Percentiles rank a stretch among this genome's conserved stretches.
phyloP scores from a whole-genome alignment of 257 asterid genomes.

The Rubia yunnanensis region DNA sequence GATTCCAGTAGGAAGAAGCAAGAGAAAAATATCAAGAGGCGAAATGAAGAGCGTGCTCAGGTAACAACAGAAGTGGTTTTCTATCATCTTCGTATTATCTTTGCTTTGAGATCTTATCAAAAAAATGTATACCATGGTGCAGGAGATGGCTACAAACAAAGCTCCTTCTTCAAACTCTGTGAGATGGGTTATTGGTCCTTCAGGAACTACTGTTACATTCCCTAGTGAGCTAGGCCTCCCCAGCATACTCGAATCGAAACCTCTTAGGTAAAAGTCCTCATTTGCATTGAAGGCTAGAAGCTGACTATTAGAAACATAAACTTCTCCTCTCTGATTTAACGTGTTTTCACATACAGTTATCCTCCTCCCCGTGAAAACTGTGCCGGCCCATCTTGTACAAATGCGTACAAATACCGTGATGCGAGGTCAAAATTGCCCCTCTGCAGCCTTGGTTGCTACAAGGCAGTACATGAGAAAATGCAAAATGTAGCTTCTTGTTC shows the following conservation, averaged over 20 bases:
- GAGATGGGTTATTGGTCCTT: constrained; percentile 79
- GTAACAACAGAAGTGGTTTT: constrained; percentile 18
- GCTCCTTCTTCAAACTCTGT: constrained; percentile 40
- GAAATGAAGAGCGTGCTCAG: constrained; percentile 56
- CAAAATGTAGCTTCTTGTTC: constrained; percentile 37
- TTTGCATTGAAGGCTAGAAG: neutral
- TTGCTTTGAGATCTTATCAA: neutral
- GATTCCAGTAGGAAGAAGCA: constrained; percentile 80
- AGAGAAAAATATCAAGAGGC: constrained; percentile 58
- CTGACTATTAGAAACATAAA: neutral
- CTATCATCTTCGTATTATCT: constrained; percentile 1
- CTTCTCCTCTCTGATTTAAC: neutral
- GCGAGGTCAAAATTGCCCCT: constrained; percentile 69
- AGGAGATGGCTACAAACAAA: constrained; percentile 54
- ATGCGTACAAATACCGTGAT: constrained; percentile 65
- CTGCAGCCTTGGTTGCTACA: constrained; percentile 78
- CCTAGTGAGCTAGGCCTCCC: constrained; percentile 82
- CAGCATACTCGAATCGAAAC: constrained; percentile 57
- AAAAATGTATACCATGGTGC: constrained; percentile 9
- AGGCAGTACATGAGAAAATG: constrained; percentile 39
- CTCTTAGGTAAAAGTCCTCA: constrained; percentile 43
- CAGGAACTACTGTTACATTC: constrained; percentile 75
- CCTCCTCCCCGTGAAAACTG: constrained; percentile 81
- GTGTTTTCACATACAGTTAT: constrained; percentile 34
- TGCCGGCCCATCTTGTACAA: constrained; percentile 67